phyloP scores from a whole-genome alignment of 805 yeast genomes.

The Nakazawaea wickerhamii region DNA sequence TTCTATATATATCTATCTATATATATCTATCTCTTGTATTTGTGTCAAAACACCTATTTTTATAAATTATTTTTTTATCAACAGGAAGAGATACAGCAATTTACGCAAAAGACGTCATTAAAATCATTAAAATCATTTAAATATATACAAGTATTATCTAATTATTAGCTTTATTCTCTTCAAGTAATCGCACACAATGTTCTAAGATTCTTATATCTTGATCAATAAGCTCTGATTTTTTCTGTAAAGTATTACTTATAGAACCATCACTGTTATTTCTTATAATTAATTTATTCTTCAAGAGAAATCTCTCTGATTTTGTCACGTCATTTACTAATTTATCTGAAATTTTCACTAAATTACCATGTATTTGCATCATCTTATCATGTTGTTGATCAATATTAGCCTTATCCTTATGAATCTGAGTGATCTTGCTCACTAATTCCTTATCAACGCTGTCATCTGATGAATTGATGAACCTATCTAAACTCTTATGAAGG shows the following conservation, averaged over 20 bases:
- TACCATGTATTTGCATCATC: conserved; percentile 15
- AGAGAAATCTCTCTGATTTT: conserved; percentile 16
- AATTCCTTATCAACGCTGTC: conserved; percentile 11
- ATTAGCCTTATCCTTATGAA: conserved; percentile 24
- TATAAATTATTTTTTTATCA: too few relatives aligned
- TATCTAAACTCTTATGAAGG: conserved; percentile 8
- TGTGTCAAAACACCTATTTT: too few relatives aligned
- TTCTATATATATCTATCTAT: too few relatives aligned
- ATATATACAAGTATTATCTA: neutral
- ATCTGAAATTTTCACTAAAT: conserved; percentile 12
- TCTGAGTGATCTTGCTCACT: conserved; percentile 21
- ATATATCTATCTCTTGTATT: too few relatives aligned
- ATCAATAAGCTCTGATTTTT: conserved; percentile 63
- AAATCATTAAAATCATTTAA: neutral
- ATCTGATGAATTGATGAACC: conserved; percentile 4
- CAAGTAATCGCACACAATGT: conserved; percentile 36
- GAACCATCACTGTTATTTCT: conserved; percentile 9
- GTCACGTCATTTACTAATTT: conserved; percentile 16
- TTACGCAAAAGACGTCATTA: conserved; percentile 12
- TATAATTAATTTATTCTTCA: conserved; percentile 10
- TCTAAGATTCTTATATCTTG: conserved; percentile 71
- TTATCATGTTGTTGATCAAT: conserved; percentile 20
- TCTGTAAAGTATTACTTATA: conserved; percentile 31
- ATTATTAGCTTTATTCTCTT: conserved; percentile 19
- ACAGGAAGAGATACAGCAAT: too few relatives aligned